A percentile compares a stretch with the other conserved stretches of the same genome.
These are phyloP conservation scores for Colletotrichum destructivum DNA, from an alignment of 2,329 filamentous ascomycete species.

Conservation along the genomic window DNA sequence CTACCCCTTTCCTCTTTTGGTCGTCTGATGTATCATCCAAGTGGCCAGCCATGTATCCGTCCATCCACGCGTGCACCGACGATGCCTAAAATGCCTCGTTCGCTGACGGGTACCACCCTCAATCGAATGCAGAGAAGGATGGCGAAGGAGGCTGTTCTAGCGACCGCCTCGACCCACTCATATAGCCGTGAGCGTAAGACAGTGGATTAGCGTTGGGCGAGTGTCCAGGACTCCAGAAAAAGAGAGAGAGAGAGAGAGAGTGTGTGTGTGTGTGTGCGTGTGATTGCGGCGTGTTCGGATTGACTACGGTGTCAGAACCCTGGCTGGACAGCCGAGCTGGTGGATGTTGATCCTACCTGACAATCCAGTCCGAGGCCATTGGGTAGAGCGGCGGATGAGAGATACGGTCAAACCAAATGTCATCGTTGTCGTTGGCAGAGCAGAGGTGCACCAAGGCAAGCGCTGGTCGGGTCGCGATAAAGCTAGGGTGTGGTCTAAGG, in stretches of 20 bases:
- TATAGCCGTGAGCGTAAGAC: conserved; percentile 20
- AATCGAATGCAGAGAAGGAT: conserved; percentile 20
- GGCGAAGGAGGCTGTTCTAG: conserved; percentile 34
- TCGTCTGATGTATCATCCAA: conserved; percentile 19
- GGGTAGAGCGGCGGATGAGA: conserved; percentile 18
- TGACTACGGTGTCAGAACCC: conserved; percentile 10
- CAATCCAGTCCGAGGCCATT: conserved; percentile 40
- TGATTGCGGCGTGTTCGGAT: conserved; percentile 17
- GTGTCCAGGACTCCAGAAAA: neutral
- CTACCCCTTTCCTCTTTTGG: conserved; percentile 3
- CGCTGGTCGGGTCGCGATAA: neutral
- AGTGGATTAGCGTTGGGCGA: conserved; percentile 8
- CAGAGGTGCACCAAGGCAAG: neutral
- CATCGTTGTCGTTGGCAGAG: neutral
- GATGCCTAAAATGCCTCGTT: conserved; percentile 24
- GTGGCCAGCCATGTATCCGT: conserved; percentile 9
- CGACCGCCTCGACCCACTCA: conserved; percentile 39
- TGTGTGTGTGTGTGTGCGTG: no score
- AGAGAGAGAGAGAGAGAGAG: no score
- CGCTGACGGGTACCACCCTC: conserved; percentile 25
- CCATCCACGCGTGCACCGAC: neutral
- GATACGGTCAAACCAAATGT: conserved; percentile 34
- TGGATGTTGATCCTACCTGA: conserved; percentile 39
- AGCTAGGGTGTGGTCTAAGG: conserved; percentile 15
- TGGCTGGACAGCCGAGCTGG: conserved; percentile 20